These are phyloP conservation scores for Heliamphora exappendiculata DNA, from an alignment of 148 eudicot species.

Conservation along the genomic window DNA sequence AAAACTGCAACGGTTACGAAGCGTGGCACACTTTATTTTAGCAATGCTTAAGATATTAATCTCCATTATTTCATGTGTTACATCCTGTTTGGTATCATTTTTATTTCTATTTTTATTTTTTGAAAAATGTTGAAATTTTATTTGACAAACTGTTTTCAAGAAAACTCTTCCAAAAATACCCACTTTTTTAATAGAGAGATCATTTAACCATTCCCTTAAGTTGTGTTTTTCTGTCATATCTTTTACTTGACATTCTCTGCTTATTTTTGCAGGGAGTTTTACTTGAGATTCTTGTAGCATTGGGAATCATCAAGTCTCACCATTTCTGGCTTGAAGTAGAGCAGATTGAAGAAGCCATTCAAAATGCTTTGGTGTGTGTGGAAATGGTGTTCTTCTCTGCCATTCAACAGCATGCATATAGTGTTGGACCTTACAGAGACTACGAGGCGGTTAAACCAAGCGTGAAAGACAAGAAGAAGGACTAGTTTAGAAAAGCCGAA, in stretches of 20 bases:
- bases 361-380: constrained; percentile 61
- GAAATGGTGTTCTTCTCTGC: constrained; percentile 87
- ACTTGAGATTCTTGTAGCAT: constrained; percentile 46
- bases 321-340: constrained; percentile 74
- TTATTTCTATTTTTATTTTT: too few species aligned
- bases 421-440: constrained; percentile 68
- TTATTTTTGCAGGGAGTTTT: constrained; percentile 47
- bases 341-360: constrained; percentile 60
- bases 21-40: too few species aligned
- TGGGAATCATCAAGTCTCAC: constrained; percentile 49
- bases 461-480: constrained; percentile 29
- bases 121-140: too few species aligned
- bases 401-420: constrained; percentile 73
- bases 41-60: too few species aligned
- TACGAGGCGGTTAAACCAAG: constrained; percentile 23
- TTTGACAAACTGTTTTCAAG: too few species aligned
- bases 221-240: constrained; percentile 19
- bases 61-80: too few species aligned
- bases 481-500: constrained; percentile 13
- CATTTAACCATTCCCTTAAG: background rate
- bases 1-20: too few species aligned
- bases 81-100: too few species aligned
- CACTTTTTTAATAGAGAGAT: too few species aligned
- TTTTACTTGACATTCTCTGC: constrained; percentile 20
- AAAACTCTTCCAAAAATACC: too few species aligned